phyloP scores from a whole-genome alignment of 73 alveolate species.

The Paramecium pentaurelia region DNA sequence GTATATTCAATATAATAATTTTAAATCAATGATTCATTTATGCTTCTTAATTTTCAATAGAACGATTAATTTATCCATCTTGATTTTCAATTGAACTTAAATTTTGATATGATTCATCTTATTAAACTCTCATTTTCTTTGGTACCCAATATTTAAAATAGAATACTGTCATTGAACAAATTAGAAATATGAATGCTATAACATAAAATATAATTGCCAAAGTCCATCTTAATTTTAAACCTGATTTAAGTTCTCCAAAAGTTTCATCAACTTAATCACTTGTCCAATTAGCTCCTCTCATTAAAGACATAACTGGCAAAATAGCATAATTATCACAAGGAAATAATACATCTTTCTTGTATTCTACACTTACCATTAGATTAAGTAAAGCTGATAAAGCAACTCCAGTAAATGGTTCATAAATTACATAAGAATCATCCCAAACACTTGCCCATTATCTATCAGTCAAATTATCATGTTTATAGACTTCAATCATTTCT shows the following conservation, averaged over 20 bases:
- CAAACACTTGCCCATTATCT: slow-evolving; percentile 10
- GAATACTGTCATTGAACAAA: background rate
- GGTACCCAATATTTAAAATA: background rate
- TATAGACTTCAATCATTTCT: background rate
- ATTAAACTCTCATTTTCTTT: background rate
- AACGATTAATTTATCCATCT: background rate
- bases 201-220: background rate
- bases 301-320: background rate
- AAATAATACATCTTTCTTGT: background rate
- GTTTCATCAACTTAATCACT: slow-evolving; percentile 16
- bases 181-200: background rate
- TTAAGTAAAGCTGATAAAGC: slow-evolving; percentile 14
- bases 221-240: slow-evolving; percentile 20
- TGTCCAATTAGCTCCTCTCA: slow-evolving; percentile 37
- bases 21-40: background rate
- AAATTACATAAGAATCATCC: slow-evolving; percentile 31
- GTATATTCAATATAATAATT: background rate
- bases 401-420: slow-evolving; percentile 25
- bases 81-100: background rate
- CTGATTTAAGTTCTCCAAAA: slow-evolving; percentile 11
- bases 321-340: slow-evolving; percentile 29
- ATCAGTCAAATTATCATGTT: slow-evolving; percentile 3
- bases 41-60: background rate
- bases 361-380: slow-evolving; percentile 11
- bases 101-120: background rate